These are phyloP conservation scores for Plasmodium vinckei DNA, from an alignment of 169 alveolate species.

Conservation along the genomic window DNA sequence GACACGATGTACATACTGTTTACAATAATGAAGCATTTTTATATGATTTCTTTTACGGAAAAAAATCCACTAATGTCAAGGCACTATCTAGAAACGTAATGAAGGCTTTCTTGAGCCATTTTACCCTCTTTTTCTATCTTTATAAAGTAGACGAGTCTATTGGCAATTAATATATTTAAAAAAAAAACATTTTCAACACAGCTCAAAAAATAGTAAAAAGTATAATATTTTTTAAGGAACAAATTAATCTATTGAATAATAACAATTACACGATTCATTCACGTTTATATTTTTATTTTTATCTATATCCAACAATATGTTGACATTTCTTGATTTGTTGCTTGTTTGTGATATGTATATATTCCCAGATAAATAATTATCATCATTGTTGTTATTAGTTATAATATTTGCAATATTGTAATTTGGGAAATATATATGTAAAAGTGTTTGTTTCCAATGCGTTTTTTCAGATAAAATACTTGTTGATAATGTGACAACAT, in stretches of 20 bases:
- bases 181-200: too few relatives aligned
- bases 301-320: conserved; percentile 46
- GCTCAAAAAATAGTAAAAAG: not conserved
- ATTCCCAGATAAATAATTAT: conserved; percentile 39
- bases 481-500: conserved; percentile 78
- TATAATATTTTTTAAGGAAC: not conserved
- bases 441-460: conserved; percentile 87
- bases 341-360: conserved; percentile 33
- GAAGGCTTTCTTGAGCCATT: conserved; percentile 17
- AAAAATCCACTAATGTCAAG: conserved; percentile 10
- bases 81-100: conserved; percentile 19
- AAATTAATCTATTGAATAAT: conserved; percentile 35
- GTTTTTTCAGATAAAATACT: conserved; percentile 81
- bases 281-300: conserved; percentile 63
- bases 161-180: not conserved
- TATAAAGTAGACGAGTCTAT: conserved; percentile 14
- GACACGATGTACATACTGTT: conserved; percentile 5
- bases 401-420: conserved; percentile 36
- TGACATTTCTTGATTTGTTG: conserved; percentile 45
- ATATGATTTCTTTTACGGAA: conserved; percentile 43
- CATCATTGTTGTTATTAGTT: not conserved
- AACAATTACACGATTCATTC: conserved; percentile 36
- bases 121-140: conserved; percentile 49
- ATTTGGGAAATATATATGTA: conserved; percentile 76
- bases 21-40: conserved; percentile 52